Base-by-base conservation (phyloP, 2,329 filamentous ascomycete genomes). In the Nannizziopsis barbatae region DNA sequence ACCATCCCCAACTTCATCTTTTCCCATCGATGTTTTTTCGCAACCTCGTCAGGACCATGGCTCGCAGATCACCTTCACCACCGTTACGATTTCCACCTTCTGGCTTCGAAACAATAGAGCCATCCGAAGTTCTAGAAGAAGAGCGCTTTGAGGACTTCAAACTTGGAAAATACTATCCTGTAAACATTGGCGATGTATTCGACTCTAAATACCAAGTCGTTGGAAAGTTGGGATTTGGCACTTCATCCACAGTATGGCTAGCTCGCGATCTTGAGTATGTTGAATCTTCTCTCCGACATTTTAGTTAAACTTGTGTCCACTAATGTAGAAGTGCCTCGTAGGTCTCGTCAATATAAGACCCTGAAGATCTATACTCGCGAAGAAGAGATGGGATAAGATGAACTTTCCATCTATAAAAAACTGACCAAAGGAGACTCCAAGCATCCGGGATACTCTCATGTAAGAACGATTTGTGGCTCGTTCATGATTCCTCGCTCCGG, bases 191-290 rank as follows among this genome's bases (percentile, higher is more conserved):
- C 3, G 57, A 64, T 12, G 35, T 65, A 7, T 54, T 62, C 14
- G 33, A 17, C 42, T 58, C 53, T 3, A 58, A 49, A 38, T 64
- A 63, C 36, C 57, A 59, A 48, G 41, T 62, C 20, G 33, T 63
- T 39, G 57, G 55, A 12, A 64, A 64, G 40, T 55, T 65, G 12
- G 60, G 62, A 30, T 64, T 56, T 50, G 61, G 58, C 12, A 46
- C 46, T 22, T 55, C 53, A 30, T 62, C 58, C 2, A 64, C 58
- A 1, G 57, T 57, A 44, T 65, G 61, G 61, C 59, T 64, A 14
- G 57, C 57, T 43, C 53, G 54, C 36, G 57, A 62, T 54, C 51
- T 62, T 18, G 33, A 55, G 60, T 60, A 52, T 49, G 54, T 58
- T 17, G 51, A 47, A 18, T 20, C 36, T 5, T 50, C 45, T 49